Base-by-base conservation (phyloP, 139 green algal species). In the Ettlia oleoabundans region DNA sequence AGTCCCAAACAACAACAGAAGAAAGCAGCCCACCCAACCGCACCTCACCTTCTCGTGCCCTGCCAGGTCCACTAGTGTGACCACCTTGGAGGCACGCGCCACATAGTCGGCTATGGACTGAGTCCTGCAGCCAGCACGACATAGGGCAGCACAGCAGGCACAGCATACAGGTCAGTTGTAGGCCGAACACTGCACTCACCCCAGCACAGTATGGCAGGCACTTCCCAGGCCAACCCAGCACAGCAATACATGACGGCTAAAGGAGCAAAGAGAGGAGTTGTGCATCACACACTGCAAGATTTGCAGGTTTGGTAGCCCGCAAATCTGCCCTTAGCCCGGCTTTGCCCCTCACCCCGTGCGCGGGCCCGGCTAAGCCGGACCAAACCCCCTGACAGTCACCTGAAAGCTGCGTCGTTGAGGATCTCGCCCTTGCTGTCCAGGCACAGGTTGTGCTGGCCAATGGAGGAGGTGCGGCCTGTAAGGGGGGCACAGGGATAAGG, bases 361-460 rank as follows among this genome's bases (percentile, higher is more conserved):
- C n/a, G n/a, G n/a, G n/a, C n/a, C n/a, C n/a, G n/a, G n/a, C n/a
- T n/a, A n/a, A n/a, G n/a, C n/a, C n/a, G n/a, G n/a, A n/a, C n/a
- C n/a, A n/a, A n/a, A n/a, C n/a, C n/a, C n/a, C n/a, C n/a, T n/a
- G 33, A 15, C 66, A 6, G 38, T 2, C 67, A 75, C 67, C 67
- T 91, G 87, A 97, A 97, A 75, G 90, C 62, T 2, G 61, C 43
- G 82, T 98, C 94, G 76, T 98, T 98, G 40, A 98, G 86, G 32
- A 97, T 93, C 22, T 72, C 32, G 24, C 94, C 92, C 32, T 80
- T 66, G 61, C 66, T 84, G 91, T 93, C 90, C 80, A 97, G 89
- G 83, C 94, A 97, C 58, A 97, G 89, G 78, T 91, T 97, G 89
- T 98, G 94, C 91, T 97, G 94, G 7, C 93, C 92, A 52, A 98